Conservation (phyloP, 73 alveolate species). For the Symbiodinium natans region DNA sequence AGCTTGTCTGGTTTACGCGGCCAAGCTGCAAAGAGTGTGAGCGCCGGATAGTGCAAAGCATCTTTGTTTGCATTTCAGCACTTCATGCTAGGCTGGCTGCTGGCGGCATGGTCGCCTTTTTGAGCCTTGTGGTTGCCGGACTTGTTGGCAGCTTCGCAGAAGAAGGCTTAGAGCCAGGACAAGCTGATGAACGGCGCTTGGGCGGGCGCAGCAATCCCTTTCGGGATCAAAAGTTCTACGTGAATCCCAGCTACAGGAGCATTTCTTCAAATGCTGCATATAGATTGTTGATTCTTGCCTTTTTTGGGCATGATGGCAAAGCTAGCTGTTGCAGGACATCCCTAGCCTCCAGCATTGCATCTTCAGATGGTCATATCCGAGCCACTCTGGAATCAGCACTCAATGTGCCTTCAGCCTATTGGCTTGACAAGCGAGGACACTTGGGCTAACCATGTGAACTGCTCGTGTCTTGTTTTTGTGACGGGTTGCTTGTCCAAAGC, state of each 20-base stretch:
- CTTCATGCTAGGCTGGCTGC: constrained; percentile 2
- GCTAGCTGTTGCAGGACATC: not conserved
- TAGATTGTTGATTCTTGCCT: not conserved
- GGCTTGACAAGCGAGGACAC: constrained; percentile 68
- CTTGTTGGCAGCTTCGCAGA: constrained; percentile 18
- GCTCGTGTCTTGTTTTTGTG: no score
- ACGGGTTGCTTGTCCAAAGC: no score
- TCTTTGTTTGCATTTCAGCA: not conserved
- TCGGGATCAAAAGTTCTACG: constrained; percentile 16
- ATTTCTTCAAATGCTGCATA: not conserved
- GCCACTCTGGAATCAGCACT: constrained; percentile 32
- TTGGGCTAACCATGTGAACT: not conserved
- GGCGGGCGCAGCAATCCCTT: constrained; percentile 13
- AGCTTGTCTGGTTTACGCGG: not conserved
- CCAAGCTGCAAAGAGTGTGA: not conserved
- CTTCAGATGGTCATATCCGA: constrained; percentile 3
- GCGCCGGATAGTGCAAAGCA: not conserved
- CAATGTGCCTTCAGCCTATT: constrained; percentile 84
- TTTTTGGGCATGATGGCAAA: no score
- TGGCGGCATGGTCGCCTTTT: constrained; percentile 8
- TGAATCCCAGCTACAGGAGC: constrained; percentile 63
- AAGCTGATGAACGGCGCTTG: not conserved
- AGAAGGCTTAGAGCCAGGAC: not conserved
- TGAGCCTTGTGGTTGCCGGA: constrained; percentile 62
- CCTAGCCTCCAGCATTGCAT: constrained; percentile 27